These are phyloP conservation scores for Rhazya stricta DNA, from an alignment of 257 asterid genomes.

Conservation along the genomic window DNA sequence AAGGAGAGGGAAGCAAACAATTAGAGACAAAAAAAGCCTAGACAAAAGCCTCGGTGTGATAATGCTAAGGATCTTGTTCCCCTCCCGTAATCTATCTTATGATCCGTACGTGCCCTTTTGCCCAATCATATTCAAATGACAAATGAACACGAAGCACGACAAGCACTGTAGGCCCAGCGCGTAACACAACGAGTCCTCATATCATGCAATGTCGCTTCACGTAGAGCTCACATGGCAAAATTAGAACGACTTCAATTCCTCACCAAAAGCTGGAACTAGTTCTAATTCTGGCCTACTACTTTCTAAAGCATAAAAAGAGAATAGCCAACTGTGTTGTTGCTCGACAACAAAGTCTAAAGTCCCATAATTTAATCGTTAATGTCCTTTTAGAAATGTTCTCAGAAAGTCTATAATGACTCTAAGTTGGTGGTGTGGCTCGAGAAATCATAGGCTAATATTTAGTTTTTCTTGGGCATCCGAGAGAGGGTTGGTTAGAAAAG, in stretches of 20 bases:
- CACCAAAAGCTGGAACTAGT: too few species aligned
- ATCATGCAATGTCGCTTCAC: constrained; percentile 27
- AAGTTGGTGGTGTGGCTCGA: constrained; percentile 58
- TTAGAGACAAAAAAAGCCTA: constrained; percentile 43
- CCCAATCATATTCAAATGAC: constrained; percentile 47
- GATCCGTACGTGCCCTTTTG: constrained; percentile 38
- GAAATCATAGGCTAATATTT: constrained; percentile 15
- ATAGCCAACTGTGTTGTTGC: constrained; percentile 7
- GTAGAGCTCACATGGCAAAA: constrained; percentile 18
- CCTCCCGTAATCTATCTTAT: constrained; percentile 24
- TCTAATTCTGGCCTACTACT: background rate
- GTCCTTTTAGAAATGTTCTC: background rate
- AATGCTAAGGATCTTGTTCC: constrained; percentile 54
- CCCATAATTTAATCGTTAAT: background rate
- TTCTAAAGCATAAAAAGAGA: background rate
- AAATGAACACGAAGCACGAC: constrained; percentile 45
- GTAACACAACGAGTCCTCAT: constrained; percentile 27
- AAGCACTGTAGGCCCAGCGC: constrained; percentile 42
- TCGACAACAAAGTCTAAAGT: constrained; percentile 28
- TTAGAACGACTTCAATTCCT: background rate
- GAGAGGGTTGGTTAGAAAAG: constrained; percentile 21
- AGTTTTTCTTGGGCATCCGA: background rate
- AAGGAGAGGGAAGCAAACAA: constrained; percentile 18
- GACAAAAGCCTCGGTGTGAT: constrained; percentile 46
- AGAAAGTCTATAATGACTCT: constrained; percentile 20